A percentile compares a stretch with the other conserved stretches of the same genome.
Evolutionary conservation across 441 rosid species (phyloP).

Genomic region (Geranium incanum): DNA sequence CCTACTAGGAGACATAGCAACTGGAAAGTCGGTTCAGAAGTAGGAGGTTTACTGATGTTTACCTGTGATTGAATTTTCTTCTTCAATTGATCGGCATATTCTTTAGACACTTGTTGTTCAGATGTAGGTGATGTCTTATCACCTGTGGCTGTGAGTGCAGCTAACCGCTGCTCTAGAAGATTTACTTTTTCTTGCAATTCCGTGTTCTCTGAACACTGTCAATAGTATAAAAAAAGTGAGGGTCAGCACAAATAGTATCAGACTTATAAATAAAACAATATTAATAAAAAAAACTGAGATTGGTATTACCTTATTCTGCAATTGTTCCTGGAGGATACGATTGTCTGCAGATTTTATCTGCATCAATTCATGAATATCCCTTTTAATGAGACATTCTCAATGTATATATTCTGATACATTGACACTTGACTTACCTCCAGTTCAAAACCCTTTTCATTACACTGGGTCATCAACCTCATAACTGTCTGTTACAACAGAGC

Average conservation of each 20-base stretch:
- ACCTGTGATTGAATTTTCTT: constrained; percentile 81
- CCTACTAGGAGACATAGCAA: background rate
- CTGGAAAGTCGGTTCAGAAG: background rate
- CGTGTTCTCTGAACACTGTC: constrained; percentile 68
- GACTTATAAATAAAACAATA: background rate
- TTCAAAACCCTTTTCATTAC: constrained; percentile 89
- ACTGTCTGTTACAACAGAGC: constrained; percentile 54
- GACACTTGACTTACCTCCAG: constrained; percentile 59
- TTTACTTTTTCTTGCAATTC: constrained; percentile 68
- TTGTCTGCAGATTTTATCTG: constrained; percentile 95
- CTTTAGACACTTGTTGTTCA: constrained; percentile 40
- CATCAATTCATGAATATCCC: constrained; percentile 21
- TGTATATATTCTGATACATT: constrained; percentile 8
- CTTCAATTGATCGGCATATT: constrained; percentile 53
- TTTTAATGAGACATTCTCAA: constrained; percentile 2
- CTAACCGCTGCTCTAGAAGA: constrained; percentile 54
- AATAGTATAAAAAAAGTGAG: constrained; percentile 15
- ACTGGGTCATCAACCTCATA: constrained; percentile 78
- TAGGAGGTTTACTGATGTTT: constrained; percentile 12
- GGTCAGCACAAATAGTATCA: constrained; percentile 8
- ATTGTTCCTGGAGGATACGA: constrained; percentile 87
- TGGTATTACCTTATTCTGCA: constrained; percentile 64
- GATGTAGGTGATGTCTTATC: constrained; percentile 36
- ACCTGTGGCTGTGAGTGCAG: constrained; percentile 31
- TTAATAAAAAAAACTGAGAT: constrained; percentile 6